A percentile compares a stretch with the other conserved stretches of the same genome.
Conservation (phyloP, 2,329 filamentous ascomycete species). For the Paraphaeosphaeria sporulosa region DNA sequence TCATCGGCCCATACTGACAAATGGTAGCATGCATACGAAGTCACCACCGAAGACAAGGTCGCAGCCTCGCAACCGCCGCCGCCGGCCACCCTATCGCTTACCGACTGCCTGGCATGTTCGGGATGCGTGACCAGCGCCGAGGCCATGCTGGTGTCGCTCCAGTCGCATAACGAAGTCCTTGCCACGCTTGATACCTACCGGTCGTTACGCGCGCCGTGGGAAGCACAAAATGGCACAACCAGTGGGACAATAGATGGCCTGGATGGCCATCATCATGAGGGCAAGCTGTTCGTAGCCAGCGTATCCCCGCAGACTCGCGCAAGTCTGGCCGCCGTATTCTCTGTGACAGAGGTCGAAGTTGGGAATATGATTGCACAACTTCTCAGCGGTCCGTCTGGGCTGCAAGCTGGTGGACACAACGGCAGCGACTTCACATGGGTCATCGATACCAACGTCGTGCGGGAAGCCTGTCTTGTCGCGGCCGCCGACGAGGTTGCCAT, state of each 20-base stretch:
- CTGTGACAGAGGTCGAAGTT: constrained; percentile 75
- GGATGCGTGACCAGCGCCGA: constrained; percentile 98
- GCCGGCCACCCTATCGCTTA: constrained; percentile 91
- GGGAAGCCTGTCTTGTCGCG: constrained; percentile 80
- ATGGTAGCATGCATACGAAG: constrained; percentile 73
- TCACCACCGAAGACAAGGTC: constrained; percentile 88
- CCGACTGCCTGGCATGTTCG: constrained; percentile 96
- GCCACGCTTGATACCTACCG: constrained; percentile 74
- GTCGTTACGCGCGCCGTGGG: constrained; percentile 50
- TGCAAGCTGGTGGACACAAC: constrained; percentile 74
- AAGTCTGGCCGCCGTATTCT: constrained; percentile 84
- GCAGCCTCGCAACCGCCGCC: constrained; percentile 63
- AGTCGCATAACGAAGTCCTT: constrained; percentile 92
- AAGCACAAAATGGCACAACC: constrained; percentile 35
- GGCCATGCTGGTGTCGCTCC: constrained; percentile 92
- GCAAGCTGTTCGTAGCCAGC: constrained; percentile 87
- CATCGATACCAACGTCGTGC: constrained; percentile 84
- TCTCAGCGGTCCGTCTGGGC: constrained; percentile 72
- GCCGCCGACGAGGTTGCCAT: constrained; percentile 57
- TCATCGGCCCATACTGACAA: constrained; percentile 37
- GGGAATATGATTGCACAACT: constrained; percentile 85
- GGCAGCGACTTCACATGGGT: constrained; percentile 87
- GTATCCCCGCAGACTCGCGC: constrained; percentile 91
- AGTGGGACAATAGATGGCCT: constrained; percentile 20
- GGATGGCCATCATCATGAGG: constrained; percentile 50